Evolutionary conservation across 345 rosid genomes (phyloP).

Genomic region (Salix exigua): DNA sequence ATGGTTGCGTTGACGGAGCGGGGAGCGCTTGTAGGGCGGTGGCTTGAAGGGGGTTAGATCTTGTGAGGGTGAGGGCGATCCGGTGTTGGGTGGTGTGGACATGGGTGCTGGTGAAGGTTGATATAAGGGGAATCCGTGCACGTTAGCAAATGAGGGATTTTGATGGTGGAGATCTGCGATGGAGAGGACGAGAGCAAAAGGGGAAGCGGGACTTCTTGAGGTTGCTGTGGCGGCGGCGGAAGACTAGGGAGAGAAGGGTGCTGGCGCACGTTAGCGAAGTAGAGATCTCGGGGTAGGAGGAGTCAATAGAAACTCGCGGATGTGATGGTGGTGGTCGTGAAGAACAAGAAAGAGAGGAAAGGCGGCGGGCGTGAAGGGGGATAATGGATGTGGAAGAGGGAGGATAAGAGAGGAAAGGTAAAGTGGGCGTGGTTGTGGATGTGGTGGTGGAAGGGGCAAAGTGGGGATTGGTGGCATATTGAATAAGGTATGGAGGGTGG

Average conservation of each 20-base stretch:
- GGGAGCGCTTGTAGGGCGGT: conserved; percentile 11
- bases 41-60: conserved; percentile 2
- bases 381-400: not conserved
- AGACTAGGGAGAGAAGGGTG: not conserved
- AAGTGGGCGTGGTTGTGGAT: not conserved
- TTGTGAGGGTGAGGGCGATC: conserved; percentile 7
- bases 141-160: not conserved
- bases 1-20: conserved; percentile 8
- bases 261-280: not conserved
- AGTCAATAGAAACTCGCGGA: not conserved
- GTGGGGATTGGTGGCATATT: conserved; percentile 49
- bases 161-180: not conserved
- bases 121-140: not conserved
- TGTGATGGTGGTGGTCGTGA: not conserved
- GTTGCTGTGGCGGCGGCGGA: not conserved
- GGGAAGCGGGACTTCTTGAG: not conserved
- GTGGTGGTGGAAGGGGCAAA: conserved; percentile 29
- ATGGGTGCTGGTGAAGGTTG: conserved; percentile 8
- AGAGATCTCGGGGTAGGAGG: conserved; percentile 11
- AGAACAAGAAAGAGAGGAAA: not conserved
- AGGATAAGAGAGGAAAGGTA: not conserved
- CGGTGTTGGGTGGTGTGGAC: conserved; percentile 1
- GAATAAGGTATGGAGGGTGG: conserved; percentile 11
- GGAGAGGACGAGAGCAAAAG: not conserved
- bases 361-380: not conserved